Conservation (phyloP, 78 protist species). For the slime mould (Dictyostelium discoideum) region DNA sequence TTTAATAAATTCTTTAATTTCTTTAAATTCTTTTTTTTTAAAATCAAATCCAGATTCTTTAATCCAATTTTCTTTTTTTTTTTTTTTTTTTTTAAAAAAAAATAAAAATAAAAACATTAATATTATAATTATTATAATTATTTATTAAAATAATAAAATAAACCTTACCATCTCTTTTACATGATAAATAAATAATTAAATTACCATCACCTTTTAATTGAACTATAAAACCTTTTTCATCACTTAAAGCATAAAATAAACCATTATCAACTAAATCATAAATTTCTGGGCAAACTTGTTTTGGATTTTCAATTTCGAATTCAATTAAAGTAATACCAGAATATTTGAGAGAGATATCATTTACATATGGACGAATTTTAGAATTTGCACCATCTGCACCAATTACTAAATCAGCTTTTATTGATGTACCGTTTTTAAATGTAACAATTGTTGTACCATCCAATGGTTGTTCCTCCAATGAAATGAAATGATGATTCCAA, state of each 20-base stretch:
- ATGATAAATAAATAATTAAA: neutral
- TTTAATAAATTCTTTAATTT: neutral
- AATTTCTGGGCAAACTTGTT: neutral
- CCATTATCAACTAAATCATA: neutral
- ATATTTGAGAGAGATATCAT: neutral
- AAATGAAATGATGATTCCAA: slow-evolving; percentile 19
- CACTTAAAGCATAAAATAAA: neutral
- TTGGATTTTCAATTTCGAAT: slow-evolving; percentile 1
- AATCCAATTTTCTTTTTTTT: slow-evolving; percentile 20
- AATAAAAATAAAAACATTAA: too few species aligned
- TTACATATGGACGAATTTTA: slow-evolving; percentile 17
- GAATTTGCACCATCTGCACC: slow-evolving; percentile 68
- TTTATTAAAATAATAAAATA: neutral
- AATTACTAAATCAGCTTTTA: slow-evolving; percentile 21
- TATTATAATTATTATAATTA: too few species aligned
- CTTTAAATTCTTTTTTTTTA: neutral
- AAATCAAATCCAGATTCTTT: neutral
- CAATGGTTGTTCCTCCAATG: neutral
- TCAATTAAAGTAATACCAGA: slow-evolving; percentile 29
- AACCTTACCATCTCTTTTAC: neutral
- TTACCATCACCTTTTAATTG: slow-evolving; percentile 32
- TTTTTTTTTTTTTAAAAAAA: too few species aligned
- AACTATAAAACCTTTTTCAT: neutral
- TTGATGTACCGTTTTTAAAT: slow-evolving; percentile 15
- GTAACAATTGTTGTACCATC: neutral